phyloP scores from a whole-genome alignment of 768 basidiomycete genomes.

The Boletellus sp. region DNA sequence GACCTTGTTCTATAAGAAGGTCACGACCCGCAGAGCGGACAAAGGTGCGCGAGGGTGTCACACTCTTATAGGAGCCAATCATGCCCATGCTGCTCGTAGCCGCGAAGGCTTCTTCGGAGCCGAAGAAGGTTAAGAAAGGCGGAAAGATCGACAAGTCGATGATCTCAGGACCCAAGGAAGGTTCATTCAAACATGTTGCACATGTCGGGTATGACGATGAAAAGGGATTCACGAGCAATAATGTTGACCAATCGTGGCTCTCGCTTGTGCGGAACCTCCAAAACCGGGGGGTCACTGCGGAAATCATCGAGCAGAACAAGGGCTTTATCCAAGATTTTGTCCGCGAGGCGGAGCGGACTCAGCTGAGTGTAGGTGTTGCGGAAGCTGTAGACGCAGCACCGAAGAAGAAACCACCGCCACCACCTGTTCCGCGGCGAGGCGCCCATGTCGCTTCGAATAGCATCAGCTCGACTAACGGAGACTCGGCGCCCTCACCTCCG shows the following conservation, averaged over 20 bases:
- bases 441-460: slow-evolving; percentile 26
- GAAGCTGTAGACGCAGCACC: slow-evolving; percentile 39
- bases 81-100: slow-evolving; percentile 15
- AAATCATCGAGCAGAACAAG: slow-evolving; percentile 72
- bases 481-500: slow-evolving; percentile 26
- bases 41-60: slow-evolving; percentile 43
- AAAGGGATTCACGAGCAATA: slow-evolving; percentile 78
- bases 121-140: slow-evolving; percentile 56
- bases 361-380: slow-evolving; percentile 29
- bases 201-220: slow-evolving; percentile 94
- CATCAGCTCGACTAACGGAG: slow-evolving; percentile 20
- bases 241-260: slow-evolving; percentile 90
- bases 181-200: slow-evolving; percentile 84
- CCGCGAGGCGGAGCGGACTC: slow-evolving; percentile 41
- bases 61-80: background rate
- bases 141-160: slow-evolving; percentile 90
- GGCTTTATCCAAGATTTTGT: slow-evolving; percentile 88
- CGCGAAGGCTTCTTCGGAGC: slow-evolving; percentile 48
- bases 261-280: slow-evolving; percentile 65
- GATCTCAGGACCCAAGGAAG: slow-evolving; percentile 78
- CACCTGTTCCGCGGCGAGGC: slow-evolving; percentile 33
- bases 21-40: slow-evolving; percentile 59
- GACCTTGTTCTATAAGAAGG: slow-evolving; percentile 80
- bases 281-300: slow-evolving; percentile 58
- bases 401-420: slow-evolving; percentile 42